Evolutionary conservation across 768 basidiomycete genomes (phyloP), one percentile per base, ranked within the genome.

Genomic region (Boletus reticuloceps): DNA sequence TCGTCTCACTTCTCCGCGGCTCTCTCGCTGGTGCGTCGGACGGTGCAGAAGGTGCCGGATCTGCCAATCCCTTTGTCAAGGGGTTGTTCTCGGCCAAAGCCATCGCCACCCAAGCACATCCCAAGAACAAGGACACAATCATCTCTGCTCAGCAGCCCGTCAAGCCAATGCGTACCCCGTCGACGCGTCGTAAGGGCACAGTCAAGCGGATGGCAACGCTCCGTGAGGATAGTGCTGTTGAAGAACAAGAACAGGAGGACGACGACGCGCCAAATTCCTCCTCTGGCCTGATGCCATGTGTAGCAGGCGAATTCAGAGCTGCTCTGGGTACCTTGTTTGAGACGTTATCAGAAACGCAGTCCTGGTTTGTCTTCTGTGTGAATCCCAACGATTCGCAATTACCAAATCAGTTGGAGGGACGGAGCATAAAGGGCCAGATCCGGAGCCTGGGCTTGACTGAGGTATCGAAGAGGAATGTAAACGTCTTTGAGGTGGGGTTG

Each of bases 101-200:
- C 3, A 94, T 99, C 58, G 91, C 94, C 0, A 96, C 93, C 0
- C 88, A 94, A 65, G 91, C 87, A 0, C 94, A 98, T 66, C 94
- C 96, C 0, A 77, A 88, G 58, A 88, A 95, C 63, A 93, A n/a
- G 64, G 94, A 96, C 48, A 97, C 95, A 0, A 95, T 98, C 57
- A 94, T 98, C 16, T 83, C 94, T 6, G 94, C 94, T 0, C 93
- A 94, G 67, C 94, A 97, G 69, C 85, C 86, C 36, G 86, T 94
- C 59, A 94, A 95, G 71, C 96, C 96, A 0, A 92, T 97, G 86
- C 85, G 95, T 10, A 85, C 90, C 0, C 95, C 95, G 0, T 96
- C 93, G 0, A 96, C 88, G 0, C 79, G 92, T 45, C 81, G 93
- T 54, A 94, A 93, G 72, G 81, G 80, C 20, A 84, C 88, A 0